Evolutionary conservation across 306 rosid species (phyloP), one percentile per base, ranked within the genome.

Genomic region (Ormosia semicastrata): DNA sequence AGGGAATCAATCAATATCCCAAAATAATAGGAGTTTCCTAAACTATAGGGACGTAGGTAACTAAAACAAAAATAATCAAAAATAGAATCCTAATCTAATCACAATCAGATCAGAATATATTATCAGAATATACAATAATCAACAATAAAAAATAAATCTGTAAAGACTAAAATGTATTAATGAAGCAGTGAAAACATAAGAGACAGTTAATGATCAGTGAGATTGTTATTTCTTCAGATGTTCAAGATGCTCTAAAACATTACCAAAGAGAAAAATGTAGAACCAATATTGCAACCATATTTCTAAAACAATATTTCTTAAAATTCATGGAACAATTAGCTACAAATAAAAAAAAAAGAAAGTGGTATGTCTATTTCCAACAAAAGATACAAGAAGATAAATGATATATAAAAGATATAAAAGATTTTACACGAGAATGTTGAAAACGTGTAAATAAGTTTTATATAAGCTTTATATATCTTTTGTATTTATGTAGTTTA

Each of bases 131-230:
- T n/a, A n/a, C n/a, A n/a, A n/a, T n/a, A n/a, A n/a, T n/a, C n/a
- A n/a, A n/a, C n/a, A n/a, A n/a, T n/a, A n/a, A n/a, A n/a, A n/a
- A 85, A 84, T 60, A 66, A 81, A 64, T 64, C 29, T 47, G 71
- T 82, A 60, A 84, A 82, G 57, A 83, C 81, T 69, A 43, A 54
- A 77, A 76, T 34, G 54, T 34, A 63, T 67, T 36, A 65, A 39
- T 54, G 69, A 80, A 82, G 69, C 63, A 54, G 37, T 70, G 34
- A 37, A 32, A 75, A 64, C 33, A 44, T 37, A 37, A 9, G 52
- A 66, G 71, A 59, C 40, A 37, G 18, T 13, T 8, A 68, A 73
- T 44, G 36, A 70, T 41, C 54, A 43, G 81, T 8, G 17, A 71
- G 7, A 73, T 57, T n/a, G 63, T 49, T 15, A 44, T 54, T 70